phyloP scores from a whole-genome alignment of 1,284 basidiomycete genomes.

The Naganishia sp. region DNA sequence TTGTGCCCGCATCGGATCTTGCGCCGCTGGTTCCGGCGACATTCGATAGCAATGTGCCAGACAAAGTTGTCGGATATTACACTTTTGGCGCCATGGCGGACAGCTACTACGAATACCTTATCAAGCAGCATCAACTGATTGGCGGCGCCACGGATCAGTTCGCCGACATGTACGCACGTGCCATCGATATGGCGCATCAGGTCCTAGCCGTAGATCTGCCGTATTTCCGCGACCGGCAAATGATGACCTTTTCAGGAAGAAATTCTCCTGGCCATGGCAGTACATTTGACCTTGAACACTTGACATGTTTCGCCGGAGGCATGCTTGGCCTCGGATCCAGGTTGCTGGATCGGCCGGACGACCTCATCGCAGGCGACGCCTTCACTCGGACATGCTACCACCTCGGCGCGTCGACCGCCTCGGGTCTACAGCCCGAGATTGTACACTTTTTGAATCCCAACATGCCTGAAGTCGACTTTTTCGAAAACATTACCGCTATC shows the following conservation, averaged over 20 bases:
- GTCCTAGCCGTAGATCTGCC: conserved; percentile 53
- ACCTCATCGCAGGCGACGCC: conserved; percentile 46
- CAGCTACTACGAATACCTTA: conserved; percentile 61
- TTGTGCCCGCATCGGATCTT: conserved; percentile 45
- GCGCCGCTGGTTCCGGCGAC: conserved; percentile 48
- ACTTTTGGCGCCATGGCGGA: conserved; percentile 57
- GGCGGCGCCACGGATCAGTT: conserved; percentile 55
- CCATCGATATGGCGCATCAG: conserved; percentile 55
- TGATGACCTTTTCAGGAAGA: conserved; percentile 39
- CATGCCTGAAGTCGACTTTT: conserved; percentile 38
- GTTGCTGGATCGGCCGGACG: conserved; percentile 54
- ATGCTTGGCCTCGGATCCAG: conserved; percentile 60
- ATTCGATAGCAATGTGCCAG: conserved; percentile 49
- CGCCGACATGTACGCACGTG: conserved; percentile 55
- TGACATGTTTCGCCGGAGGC: conserved; percentile 59
- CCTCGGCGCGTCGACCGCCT: conserved; percentile 44
- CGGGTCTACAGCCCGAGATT: conserved; percentile 55
- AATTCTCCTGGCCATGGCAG: conserved; percentile 1
- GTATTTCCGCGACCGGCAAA: conserved; percentile 53
- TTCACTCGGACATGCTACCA: conserved; percentile 15
- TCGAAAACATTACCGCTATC: conserved; percentile 42
- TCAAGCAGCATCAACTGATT: conserved; percentile 59
- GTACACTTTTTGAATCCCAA: conserved; percentile 47
- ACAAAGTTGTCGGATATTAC: conserved; percentile 40
- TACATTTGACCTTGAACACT: conserved; percentile 33